Base-by-base conservation (phyloP, 306 rosid species). In the Glycine soja region DNA sequence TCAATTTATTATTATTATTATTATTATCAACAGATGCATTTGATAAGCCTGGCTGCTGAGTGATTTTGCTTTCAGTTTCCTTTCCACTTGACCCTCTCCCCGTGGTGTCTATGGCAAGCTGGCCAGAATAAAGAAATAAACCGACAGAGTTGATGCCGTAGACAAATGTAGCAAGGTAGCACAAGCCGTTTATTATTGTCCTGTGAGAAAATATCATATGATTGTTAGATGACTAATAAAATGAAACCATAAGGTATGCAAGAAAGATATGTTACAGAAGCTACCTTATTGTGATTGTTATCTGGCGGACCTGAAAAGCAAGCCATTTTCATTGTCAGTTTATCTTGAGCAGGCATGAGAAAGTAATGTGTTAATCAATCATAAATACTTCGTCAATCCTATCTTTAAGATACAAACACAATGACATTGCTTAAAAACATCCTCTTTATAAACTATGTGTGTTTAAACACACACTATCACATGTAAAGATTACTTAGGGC, bases 121-220 rank as follows among this genome's bases (percentile, higher is more conserved):
- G 93, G 72, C 91, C 94, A 72, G 97, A 90, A 76, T 92, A 93
- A 68, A 95, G 97, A 70, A 95, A 75, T 56, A 95, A 84, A 32
- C 97, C 98, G 7, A 95, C 34, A 40, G 90, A 88, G 58, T 89
- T 92, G 81, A 91, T 57, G 59, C 97, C 97, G 24, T 91, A 95
- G 46, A 95, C 88, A 90, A 95, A 95, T 58, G 95, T 95, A 19
- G 98, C 97, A 34, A 95, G 97, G 89, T 92, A 95, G 86, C 97
- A 95, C 86, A 92, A 30, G 34, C 97, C 97, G 70, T 86, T 95
- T 46, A 95, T 76, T 34, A 91, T 88, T 65, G 97, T 95, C 90
- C 97, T 95, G 94, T 78, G 34, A 67, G n/a, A 77, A 72, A 43
- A 82, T n/a, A 71, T 64, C 5, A 30, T 24, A 24, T 24, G 30